phyloP scores from a whole-genome alignment of 371 early-diverging fungal genomes.

The Mucor saturninus region DNA sequence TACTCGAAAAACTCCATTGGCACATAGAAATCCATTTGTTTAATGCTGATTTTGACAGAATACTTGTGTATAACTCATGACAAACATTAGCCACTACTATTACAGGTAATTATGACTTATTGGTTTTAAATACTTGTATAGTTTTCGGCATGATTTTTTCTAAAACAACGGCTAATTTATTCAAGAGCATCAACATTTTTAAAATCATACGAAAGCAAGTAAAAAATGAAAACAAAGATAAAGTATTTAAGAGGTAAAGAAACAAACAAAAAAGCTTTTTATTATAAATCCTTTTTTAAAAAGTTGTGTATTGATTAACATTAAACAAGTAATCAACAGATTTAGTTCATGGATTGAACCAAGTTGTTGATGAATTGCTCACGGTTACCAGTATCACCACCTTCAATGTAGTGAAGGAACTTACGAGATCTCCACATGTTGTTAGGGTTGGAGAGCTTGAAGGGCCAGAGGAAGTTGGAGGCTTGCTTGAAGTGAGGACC shows the following conservation, averaged over 20 bases:
- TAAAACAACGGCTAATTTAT: too few species aligned
- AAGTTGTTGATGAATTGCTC: slow-evolving; percentile 96
- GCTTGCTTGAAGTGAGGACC: slow-evolving; percentile 90
- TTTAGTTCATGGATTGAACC: slow-evolving; percentile 97
- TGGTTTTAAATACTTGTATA: too few species aligned
- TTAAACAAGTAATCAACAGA: background rate
- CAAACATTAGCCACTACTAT: too few species aligned
- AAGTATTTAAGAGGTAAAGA: background rate
- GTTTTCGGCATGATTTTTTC: too few species aligned
- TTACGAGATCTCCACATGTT: slow-evolving; percentile 97
- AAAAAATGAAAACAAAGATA: background rate
- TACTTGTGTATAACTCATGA: too few species aligned
- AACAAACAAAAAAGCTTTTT: background rate
- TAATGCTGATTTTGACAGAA: too few species aligned
- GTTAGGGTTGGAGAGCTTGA: slow-evolving; percentile 98
- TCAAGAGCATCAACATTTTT: too few species aligned
- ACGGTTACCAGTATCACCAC: slow-evolving; percentile 98
- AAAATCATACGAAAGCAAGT: too few species aligned
- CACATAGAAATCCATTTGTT: too few species aligned
- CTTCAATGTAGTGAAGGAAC: slow-evolving; percentile 96
- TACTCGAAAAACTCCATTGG: too few species aligned
- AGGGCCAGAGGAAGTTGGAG: slow-evolving; percentile 99
- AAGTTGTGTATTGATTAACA: background rate
- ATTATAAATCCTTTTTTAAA: slow-evolving; percentile 1
- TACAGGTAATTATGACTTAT: too few species aligned